Percentiles rank a stretch among this genome's conserved stretches.
Evolutionary conservation across 1,139 yeast genomes (phyloP).

Genomic region (Eremothecium gossypii): DNA sequence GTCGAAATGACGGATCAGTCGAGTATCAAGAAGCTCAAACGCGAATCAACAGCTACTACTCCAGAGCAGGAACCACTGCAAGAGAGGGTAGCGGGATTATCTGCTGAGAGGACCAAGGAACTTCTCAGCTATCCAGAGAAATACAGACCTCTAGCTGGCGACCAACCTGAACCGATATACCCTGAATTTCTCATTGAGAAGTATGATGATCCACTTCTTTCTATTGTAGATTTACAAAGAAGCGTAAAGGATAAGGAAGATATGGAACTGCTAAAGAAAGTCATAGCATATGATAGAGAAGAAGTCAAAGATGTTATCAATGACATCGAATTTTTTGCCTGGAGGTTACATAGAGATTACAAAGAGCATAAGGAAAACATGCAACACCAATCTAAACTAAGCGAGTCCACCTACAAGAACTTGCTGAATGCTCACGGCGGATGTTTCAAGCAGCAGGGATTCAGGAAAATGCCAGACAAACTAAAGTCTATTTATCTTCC

Average conservation of each 20-base stretch:
- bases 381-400: conserved; percentile 16
- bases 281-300: conserved; percentile 27
- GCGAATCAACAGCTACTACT: conserved; percentile 26
- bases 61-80: conserved; percentile 21
- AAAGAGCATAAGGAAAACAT: conserved; percentile 13
- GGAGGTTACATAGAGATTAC: conserved; percentile 20
- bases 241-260: conserved; percentile 71
- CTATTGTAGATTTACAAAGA: conserved; percentile 44
- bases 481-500: conserved; percentile 72
- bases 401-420: conserved; percentile 27
- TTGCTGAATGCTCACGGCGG: conserved; percentile 44
- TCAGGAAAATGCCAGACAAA: conserved; percentile 60
- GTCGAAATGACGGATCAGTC: conserved; percentile 9
- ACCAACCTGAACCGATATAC: conserved; percentile 22
- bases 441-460: conserved; percentile 68
- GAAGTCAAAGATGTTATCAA: conserved; percentile 8
- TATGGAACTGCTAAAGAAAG: conserved; percentile 40
- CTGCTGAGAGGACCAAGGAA: conserved; percentile 12
- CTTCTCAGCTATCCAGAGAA: conserved; percentile 13
- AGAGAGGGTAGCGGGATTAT: conserved; percentile 9
- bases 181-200: conserved; percentile 19
- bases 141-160: conserved; percentile 20
- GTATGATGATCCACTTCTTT: conserved; percentile 23
- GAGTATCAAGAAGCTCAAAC: conserved; percentile 14
- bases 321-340: conserved; percentile 14